phyloP scores from a whole-genome alignment of 129 eudicot genomes.

The Artemisia tridentata region DNA sequence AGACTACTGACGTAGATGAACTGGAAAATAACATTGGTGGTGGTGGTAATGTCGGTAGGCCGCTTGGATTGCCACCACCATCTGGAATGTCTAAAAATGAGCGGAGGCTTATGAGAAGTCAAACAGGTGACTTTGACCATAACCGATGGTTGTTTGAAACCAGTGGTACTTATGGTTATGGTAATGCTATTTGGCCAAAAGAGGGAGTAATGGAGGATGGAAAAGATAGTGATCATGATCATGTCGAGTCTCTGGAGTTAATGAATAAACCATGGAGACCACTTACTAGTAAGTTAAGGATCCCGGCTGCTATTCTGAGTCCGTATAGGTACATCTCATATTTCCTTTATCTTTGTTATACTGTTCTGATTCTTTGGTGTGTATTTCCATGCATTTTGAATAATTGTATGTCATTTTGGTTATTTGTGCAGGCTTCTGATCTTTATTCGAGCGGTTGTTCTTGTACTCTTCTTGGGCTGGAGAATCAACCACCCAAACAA shows the following conservation, averaged over 20 bases:
- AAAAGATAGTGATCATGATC: constrained; percentile 42
- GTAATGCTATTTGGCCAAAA: constrained; percentile 91
- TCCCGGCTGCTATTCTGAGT: constrained; percentile 85
- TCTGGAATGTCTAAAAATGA: constrained; percentile 65
- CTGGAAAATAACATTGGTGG: constrained; percentile 15
- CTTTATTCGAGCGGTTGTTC: constrained; percentile 70
- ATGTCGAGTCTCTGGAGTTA: constrained; percentile 55
- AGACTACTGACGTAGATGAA: constrained; percentile 63
- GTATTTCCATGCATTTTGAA: not conserved
- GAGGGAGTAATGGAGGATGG: constrained; percentile 62
- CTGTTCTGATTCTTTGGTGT: no score
- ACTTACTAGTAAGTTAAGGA: constrained; percentile 77
- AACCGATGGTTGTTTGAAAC: constrained; percentile 83
- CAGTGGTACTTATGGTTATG: constrained; percentile 82
- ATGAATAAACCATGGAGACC: constrained; percentile 95
- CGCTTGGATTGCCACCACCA: constrained; percentile 63
- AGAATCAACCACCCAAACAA: constrained; percentile 78
- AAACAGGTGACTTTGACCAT: constrained; percentile 80
- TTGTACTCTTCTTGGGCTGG: constrained; percentile 78
- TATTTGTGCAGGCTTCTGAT: constrained; percentile 69
- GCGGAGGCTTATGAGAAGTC: constrained; percentile 86
- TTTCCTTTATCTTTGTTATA: constrained; percentile 9
- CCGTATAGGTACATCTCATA: constrained; percentile 67
- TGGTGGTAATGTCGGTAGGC: constrained; percentile 25
- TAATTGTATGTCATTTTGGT: not conserved